Percentiles rank a stretch among this genome's conserved stretches.
Evolutionary conservation across 1,284 basidiomycete genomes (phyloP).

Genomic region (Boletus subluridellus): DNA sequence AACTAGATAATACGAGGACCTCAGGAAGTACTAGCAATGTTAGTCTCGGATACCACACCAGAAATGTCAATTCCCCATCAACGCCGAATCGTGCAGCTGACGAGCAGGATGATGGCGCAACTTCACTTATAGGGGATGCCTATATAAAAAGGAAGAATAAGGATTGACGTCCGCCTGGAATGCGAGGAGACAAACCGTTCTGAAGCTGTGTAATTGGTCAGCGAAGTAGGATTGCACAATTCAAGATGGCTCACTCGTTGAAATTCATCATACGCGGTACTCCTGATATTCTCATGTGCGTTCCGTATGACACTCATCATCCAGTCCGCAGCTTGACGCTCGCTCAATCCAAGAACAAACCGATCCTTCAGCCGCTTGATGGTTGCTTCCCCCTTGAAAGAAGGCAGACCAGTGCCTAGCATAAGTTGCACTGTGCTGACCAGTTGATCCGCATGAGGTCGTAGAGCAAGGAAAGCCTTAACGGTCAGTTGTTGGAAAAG

Average conservation of each 20-base stretch:
- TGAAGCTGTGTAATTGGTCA: conserved; percentile 42
- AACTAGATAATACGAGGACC: conserved; percentile 3
- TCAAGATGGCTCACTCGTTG: conserved; percentile 57
- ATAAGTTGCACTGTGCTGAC: conserved; percentile 88
- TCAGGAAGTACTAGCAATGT: not conserved
- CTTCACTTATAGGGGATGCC: conserved; percentile 54
- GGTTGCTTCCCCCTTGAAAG: conserved; percentile 93
- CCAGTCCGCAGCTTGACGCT: conserved; percentile 89
- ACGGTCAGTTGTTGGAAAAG: conserved; percentile 92
- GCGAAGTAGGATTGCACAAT: not conserved
- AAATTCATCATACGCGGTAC: conserved; percentile 91
- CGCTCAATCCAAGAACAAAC: conserved; percentile 80
- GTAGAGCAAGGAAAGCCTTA: conserved; percentile 93
- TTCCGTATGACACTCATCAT: conserved; percentile 89
- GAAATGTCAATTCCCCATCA: not conserved
- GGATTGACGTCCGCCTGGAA: not conserved
- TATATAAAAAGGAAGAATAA: conserved; percentile 24
- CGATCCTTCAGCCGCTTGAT: conserved; percentile 85
- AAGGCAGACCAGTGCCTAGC: conserved; percentile 92
- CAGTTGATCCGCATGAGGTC: conserved; percentile 88
- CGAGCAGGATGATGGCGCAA: not conserved
- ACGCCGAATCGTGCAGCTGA: not conserved
- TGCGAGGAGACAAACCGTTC: conserved; percentile 41
- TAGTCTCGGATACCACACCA: not conserved
- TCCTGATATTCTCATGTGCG: conserved; percentile 92